Base-by-base conservation (phyloP, 108 stramenopile species). In the Fragilariopsis cylindrus region DNA sequence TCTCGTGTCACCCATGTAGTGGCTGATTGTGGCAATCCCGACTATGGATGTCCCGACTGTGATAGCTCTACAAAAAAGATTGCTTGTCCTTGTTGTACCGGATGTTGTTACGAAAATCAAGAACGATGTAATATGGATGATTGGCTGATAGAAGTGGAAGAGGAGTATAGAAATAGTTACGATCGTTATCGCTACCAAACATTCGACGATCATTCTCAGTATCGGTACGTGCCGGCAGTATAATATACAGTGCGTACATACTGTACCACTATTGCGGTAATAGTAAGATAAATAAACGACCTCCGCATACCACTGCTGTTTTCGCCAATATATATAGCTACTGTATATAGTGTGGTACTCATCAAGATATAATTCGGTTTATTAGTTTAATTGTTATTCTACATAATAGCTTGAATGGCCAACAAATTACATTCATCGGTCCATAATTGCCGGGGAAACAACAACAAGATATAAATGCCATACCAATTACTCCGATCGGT, bases 41-140 rank as follows among this genome's bases (percentile, higher is more conserved):
- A 16, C 8, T 18, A 57, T 7, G 71, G 62, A 16, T 63, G 63
- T 41, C 63, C 60, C 18, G 44, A 71, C 39, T 70, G 69, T 65
- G 66, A 60, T 43, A 46, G 62, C 15, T 40, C 45, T 3, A 64
- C 70, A 12, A n/a, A 63, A 62, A 63, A 65, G 52, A 48, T 78
- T 18, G 50, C 45, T 60, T 78, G 77, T 55, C 77, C 77, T 8
- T 78, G 77, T 48, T 78, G 77, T 52, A 63, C 77, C 15, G 11
- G 42, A 8, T 78, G 77, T 48, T 78, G 77, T 54, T 72, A 72
- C 54, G 71, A 78, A 54, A 55, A 48, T 6, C 40, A 53, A 6
- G 70, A 71, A 46, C 48, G 44, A 63, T 78, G 77, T 48, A 78
- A 78, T 71, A 49, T 64, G 47, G 44, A 67, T 21, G 71, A 78